These are phyloP conservation scores for Cephalotrichum gorgonifer DNA, from an alignment of 2,329 filamentous ascomycete species.

Conservation along the genomic window DNA sequence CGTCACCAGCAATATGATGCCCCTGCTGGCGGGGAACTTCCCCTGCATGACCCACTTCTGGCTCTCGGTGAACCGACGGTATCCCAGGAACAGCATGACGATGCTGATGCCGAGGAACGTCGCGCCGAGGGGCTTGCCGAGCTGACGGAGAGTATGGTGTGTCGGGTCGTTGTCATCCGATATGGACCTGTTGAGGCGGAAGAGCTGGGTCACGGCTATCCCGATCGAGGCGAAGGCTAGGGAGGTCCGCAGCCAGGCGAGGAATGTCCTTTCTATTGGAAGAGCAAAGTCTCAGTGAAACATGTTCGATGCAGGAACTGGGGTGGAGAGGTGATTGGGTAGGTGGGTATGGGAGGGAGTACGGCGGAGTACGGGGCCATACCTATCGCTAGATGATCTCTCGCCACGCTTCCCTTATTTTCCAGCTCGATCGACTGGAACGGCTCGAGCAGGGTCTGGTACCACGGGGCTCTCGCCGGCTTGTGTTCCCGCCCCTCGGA, in stretches of 20 bases:
- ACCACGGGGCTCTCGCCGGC: not conserved
- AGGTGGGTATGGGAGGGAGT: constrained; percentile 4
- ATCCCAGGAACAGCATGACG: constrained; percentile 63
- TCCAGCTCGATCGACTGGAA: constrained; percentile 60
- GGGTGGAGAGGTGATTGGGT: not conserved
- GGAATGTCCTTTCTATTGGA: constrained; percentile 63
- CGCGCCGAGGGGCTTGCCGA: constrained; percentile 66
- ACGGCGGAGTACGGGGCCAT: too few relatives aligned
- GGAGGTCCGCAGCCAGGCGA: constrained; percentile 76
- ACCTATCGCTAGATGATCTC: constrained; percentile 76
- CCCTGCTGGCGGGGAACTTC: constrained; percentile 70
- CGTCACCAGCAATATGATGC: constrained; percentile 61
- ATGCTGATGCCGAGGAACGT: constrained; percentile 70
- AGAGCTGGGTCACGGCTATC: constrained; percentile 74
- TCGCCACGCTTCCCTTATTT: constrained; percentile 75
- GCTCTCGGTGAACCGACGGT: constrained; percentile 66
- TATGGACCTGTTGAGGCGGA: constrained; percentile 66
- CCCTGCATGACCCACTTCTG: constrained; percentile 73
- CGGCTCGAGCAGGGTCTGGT: not conserved
- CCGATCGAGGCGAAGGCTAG: constrained; percentile 75
- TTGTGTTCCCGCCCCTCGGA: not conserved
- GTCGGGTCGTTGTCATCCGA: constrained; percentile 17
- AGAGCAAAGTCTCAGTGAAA: not conserved
- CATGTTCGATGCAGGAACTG: not conserved
- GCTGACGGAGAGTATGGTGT: constrained; percentile 39